Evolutionary conservation across 768 basidiomycete species (phyloP).

Genomic region (Sporobolomyces phaffii): DNA sequence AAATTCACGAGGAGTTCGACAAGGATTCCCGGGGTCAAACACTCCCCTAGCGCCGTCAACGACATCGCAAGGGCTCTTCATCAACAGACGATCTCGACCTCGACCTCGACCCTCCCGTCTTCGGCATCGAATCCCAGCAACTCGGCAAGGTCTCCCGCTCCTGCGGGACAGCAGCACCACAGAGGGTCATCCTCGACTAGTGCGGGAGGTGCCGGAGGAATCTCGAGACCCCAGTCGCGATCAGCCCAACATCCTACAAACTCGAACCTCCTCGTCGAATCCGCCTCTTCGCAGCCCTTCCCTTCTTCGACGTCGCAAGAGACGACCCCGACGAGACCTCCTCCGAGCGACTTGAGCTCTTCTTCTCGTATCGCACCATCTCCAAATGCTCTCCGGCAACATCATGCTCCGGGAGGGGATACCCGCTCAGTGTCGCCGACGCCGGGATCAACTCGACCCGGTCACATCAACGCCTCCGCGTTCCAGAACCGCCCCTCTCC

Average conservation of each 20-base stretch:
- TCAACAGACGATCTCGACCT: constrained; percentile 1
- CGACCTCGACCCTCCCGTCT: neutral
- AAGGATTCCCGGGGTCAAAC: constrained; percentile 25
- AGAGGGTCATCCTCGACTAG: neutral
- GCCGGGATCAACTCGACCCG: neutral
- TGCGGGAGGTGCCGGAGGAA: neutral
- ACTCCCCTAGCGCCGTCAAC: constrained; percentile 27
- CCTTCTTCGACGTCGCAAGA: neutral
- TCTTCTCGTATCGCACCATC: constrained; percentile 30
- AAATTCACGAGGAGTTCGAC: constrained; percentile 40
- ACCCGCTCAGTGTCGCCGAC: neutral
- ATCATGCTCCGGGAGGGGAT: neutral
- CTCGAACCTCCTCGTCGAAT: neutral
- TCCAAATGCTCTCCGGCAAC: constrained; percentile 3
- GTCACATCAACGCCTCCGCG: constrained; percentile 28
- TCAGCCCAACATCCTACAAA: neutral
- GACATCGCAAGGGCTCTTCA: constrained; percentile 29
- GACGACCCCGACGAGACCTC: neutral
- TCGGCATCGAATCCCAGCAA: constrained; percentile 7
- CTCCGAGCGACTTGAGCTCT: constrained; percentile 29
- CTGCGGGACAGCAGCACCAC: neutral
- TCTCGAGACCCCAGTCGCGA: neutral
- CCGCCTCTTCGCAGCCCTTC: neutral
- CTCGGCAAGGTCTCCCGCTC: constrained; percentile 1
- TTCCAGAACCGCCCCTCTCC: constrained; percentile 25